Evolutionary conservation across 1,284 basidiomycete species (phyloP).

Genomic region (Irpex sp.): DNA sequence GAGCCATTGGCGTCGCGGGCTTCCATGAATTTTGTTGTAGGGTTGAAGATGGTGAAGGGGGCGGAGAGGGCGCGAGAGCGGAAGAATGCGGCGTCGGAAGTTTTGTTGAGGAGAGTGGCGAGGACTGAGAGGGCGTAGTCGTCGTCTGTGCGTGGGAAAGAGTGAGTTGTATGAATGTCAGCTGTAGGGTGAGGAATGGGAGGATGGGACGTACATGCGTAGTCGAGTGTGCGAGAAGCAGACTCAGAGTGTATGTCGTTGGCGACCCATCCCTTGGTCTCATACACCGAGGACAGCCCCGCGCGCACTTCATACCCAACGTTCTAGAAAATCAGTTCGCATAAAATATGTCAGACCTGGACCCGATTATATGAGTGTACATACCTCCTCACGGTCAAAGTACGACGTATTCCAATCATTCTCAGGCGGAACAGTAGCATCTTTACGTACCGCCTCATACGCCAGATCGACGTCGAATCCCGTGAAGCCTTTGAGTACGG

Average conservation of each 20-base stretch:
- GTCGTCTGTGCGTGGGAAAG: constrained; percentile 64
- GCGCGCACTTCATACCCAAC: constrained; percentile 83
- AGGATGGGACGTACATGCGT: constrained; percentile 54
- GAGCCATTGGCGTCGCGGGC: constrained; percentile 65
- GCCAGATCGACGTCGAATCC: constrained; percentile 66
- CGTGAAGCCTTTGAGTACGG: constrained; percentile 60
- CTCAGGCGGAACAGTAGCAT: constrained; percentile 65
- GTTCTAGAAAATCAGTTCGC: too few species aligned
- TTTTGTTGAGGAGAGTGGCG: constrained; percentile 49
- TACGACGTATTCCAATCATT: constrained; percentile 58
- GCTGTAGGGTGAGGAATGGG: too few species aligned
- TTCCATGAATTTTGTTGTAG: constrained; percentile 77
- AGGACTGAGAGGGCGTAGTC: constrained; percentile 73
- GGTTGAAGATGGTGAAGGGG: constrained; percentile 69
- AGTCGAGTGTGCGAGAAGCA: constrained; percentile 74
- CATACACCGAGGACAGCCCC: constrained; percentile 69
- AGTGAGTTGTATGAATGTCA: too few species aligned
- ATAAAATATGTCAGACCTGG: too few species aligned
- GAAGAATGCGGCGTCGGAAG: constrained; percentile 49
- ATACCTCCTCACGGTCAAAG: constrained; percentile 70
- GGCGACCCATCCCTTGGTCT: constrained; percentile 72
- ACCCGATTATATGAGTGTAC: too few species aligned
- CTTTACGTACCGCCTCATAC: constrained; percentile 75
- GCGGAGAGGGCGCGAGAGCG: constrained; percentile 51
- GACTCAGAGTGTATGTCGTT: constrained; percentile 78